Evolutionary conservation across 352 stramenopile species (phyloP).

Genomic region (Pseudoperonospora humuli): DNA sequence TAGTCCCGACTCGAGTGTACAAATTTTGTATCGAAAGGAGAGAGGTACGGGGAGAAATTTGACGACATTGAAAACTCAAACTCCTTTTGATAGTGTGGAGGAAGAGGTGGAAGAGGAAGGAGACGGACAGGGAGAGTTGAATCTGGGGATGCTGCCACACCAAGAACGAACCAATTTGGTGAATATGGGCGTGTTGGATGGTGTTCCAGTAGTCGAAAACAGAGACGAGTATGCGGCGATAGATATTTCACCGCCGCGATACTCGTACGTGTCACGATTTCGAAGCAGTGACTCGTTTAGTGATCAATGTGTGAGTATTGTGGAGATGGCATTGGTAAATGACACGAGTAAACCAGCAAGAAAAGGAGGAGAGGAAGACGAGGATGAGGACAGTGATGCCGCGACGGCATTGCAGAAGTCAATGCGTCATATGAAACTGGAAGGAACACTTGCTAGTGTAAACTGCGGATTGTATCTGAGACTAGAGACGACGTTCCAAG

Average conservation of each 20-base stretch:
- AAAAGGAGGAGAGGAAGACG: slow-evolving; percentile 16
- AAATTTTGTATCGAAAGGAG: slow-evolving; percentile 65
- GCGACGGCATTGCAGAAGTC: slow-evolving; percentile 30
- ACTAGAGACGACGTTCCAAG: slow-evolving; percentile 67
- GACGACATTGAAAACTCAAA: slow-evolving; percentile 11
- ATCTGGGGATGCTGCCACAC: slow-evolving; percentile 22
- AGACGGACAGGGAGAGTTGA: slow-evolving; percentile 11
- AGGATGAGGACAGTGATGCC: slow-evolving; percentile 31
- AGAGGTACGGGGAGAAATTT: slow-evolving; percentile 4
- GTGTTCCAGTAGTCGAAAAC: slow-evolving; percentile 48
- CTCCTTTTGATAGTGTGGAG: not conserved
- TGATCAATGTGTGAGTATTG: slow-evolving; percentile 77
- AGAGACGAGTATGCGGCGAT: slow-evolving; percentile 61
- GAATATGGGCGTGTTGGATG: slow-evolving; percentile 56
- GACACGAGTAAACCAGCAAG: slow-evolving; percentile 12
- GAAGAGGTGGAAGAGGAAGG: slow-evolving; percentile 21
- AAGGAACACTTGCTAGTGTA: slow-evolving; percentile 59
- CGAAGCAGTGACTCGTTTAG: slow-evolving; percentile 75
- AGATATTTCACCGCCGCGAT: slow-evolving; percentile 72
- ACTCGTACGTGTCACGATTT: slow-evolving; percentile 72
- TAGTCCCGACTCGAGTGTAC: slow-evolving; percentile 67
- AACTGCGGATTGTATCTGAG: slow-evolving; percentile 74
- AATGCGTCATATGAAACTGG: slow-evolving; percentile 41
- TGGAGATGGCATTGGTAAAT: slow-evolving; percentile 65
- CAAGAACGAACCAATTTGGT: slow-evolving; percentile 45